Percentiles rank a stretch among this genome's conserved stretches.
phyloP scores from a whole-genome alignment of 768 basidiomycete species.

The Naganishia onofrii region DNA sequence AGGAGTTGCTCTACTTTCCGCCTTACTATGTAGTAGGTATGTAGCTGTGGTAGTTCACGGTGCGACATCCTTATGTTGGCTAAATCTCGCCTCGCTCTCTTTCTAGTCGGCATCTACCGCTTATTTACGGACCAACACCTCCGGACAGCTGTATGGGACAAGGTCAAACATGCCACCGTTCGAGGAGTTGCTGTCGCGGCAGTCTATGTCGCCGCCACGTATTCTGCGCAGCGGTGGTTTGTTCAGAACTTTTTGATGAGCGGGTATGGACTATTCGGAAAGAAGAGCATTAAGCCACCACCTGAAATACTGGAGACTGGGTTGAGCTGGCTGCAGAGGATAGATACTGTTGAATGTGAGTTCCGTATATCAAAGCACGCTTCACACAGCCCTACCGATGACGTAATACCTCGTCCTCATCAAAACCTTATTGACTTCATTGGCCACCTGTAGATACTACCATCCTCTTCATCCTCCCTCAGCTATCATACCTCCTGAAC shows the following conservation, averaged over 20 bases:
- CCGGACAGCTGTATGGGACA: slow-evolving; percentile 72
- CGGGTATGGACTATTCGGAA: slow-evolving; percentile 36
- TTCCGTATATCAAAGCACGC: neutral
- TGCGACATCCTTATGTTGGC: neutral
- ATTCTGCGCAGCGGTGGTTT: slow-evolving; percentile 61
- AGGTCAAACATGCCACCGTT: slow-evolving; percentile 72
- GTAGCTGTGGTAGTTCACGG: neutral
- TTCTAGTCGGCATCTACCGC: slow-evolving; percentile 71
- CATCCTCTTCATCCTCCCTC: slow-evolving; percentile 67
- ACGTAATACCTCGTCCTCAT: neutral
- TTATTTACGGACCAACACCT: slow-evolving; percentile 70
- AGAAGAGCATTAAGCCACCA: slow-evolving; percentile 29
- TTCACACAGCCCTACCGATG: neutral
- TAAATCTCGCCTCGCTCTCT: neutral
- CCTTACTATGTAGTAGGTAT: slow-evolving; percentile 69
- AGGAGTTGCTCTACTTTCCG: slow-evolving; percentile 64
- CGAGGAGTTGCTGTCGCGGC: slow-evolving; percentile 69
- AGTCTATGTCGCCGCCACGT: slow-evolving; percentile 64
- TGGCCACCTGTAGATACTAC: slow-evolving; percentile 28
- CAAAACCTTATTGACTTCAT: neutral
- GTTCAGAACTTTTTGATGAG: slow-evolving; percentile 43
- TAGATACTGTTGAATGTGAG: slow-evolving; percentile 33
- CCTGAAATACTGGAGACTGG: slow-evolving; percentile 23
- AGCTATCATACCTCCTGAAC: slow-evolving; percentile 69
- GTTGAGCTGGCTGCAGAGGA: slow-evolving; percentile 29